Evolutionary conservation across 2,329 filamentous ascomycete genomes (phyloP).

Genomic region (Alternaria ethzedia): DNA sequence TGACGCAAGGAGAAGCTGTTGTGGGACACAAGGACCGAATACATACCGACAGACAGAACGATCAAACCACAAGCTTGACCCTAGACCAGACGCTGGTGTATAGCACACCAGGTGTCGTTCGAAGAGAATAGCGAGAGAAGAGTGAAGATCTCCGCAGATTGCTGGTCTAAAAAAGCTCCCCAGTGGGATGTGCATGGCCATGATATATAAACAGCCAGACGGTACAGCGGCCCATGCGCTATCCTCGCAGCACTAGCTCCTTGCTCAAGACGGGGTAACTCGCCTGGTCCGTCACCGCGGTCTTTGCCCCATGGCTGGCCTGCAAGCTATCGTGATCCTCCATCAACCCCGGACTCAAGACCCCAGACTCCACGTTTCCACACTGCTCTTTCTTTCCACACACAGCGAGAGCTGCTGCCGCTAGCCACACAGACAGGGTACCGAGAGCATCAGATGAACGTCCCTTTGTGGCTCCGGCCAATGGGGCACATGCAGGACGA

Average conservation of each 20-base stretch:
- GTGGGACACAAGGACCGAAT: not conserved
- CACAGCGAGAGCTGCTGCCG: not conserved
- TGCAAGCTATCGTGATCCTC: not conserved
- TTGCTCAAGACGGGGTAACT: conserved; percentile 31
- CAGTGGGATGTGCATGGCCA: conserved; percentile 13
- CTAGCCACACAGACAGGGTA: conserved; percentile 15
- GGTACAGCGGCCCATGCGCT: conserved; percentile 28
- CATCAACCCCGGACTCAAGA: conserved; percentile 16
- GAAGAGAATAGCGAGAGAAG: conserved; percentile 13
- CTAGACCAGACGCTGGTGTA: conserved; percentile 10
- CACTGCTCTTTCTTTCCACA: conserved; percentile 1
- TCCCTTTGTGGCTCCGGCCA: conserved; percentile 12
- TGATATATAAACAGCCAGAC: conserved; percentile 33
- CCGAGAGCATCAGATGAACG: conserved; percentile 4
- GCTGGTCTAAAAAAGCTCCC: conserved; percentile 14
- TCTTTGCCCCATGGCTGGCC: conserved; percentile 17
- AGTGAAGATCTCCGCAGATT: conserved; percentile 27
- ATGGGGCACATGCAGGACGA: conserved; percentile 1
- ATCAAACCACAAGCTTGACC: conserved; percentile 5
- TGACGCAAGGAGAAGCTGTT: not conserved
- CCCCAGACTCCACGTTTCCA: conserved; percentile 1
- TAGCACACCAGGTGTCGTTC: not conserved
- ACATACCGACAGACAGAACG: conserved; percentile 11
- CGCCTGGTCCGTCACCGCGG: conserved; percentile 18
- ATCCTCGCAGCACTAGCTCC: conserved; percentile 10